These are phyloP conservation scores for Malus asiatica DNA, from an alignment of 306 rosid genomes.

Conservation along the genomic window DNA sequence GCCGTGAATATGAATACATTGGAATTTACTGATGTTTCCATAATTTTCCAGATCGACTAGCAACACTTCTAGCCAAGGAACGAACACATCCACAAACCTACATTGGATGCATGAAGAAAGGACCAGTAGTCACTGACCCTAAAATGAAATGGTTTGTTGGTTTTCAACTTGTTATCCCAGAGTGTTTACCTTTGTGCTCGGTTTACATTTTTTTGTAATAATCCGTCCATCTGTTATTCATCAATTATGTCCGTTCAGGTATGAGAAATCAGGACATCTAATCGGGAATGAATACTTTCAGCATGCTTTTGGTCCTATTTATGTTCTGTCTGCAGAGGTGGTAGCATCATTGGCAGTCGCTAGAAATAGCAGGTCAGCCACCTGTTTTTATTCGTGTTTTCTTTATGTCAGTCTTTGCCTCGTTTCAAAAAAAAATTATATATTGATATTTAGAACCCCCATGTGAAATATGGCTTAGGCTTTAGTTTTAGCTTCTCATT, in stretches of 20 bases:
- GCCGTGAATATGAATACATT: background rate
- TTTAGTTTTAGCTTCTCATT: background rate
- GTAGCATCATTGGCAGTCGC: constrained; percentile 27
- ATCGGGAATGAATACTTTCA: constrained; percentile 26
- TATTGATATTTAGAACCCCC: background rate
- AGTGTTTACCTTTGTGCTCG: background rate
- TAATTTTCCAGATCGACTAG: constrained; percentile 26
- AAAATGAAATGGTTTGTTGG: constrained; percentile 26
- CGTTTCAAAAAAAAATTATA: background rate
- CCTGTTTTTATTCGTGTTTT: background rate
- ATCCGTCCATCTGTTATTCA: background rate
- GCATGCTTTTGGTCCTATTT: constrained; percentile 37
- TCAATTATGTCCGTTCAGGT: constrained; percentile 9
- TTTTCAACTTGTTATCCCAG: background rate
- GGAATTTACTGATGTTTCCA: background rate
- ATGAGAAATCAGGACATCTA: constrained; percentile 32
- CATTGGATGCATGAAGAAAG: constrained; percentile 45
- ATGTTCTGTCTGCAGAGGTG: constrained; percentile 31
- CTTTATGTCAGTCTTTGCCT: background rate
- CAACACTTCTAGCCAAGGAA: constrained; percentile 32
- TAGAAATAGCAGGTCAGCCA: constrained; percentile 27
- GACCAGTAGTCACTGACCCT: constrained; percentile 31
- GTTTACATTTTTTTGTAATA: background rate
- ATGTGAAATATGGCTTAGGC: background rate
- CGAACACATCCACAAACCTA: constrained; percentile 24